Percentiles rank a stretch among this genome's conserved stretches.
Conservation (phyloP, 805 yeast genomes). For the Clavispora carvajalis region DNA sequence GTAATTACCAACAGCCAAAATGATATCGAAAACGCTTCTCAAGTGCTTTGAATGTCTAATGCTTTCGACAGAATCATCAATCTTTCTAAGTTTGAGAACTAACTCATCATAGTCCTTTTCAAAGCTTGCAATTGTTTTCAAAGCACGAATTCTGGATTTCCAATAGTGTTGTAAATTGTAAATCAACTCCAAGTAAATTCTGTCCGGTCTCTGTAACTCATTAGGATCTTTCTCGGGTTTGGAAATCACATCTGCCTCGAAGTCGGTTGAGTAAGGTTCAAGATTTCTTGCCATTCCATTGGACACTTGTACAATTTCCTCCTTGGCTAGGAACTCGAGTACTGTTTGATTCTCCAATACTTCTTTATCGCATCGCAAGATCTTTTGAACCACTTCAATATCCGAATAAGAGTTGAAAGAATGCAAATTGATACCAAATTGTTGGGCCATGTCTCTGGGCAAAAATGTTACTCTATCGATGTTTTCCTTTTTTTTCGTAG, state of each 20-base stretch:
- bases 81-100: conserved; percentile 54
- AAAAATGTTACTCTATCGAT: conserved; percentile 49
- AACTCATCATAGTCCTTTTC: conserved; percentile 77
- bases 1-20: conserved; percentile 69
- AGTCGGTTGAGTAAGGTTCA: conserved; percentile 76
- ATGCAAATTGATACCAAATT: conserved; percentile 90
- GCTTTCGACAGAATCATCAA: conserved; percentile 56
- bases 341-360: conserved; percentile 66
- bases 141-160: conserved; percentile 85
- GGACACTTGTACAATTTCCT: conserved; percentile 71
- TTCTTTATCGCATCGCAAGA: conserved; percentile 71
- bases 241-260: conserved; percentile 35
- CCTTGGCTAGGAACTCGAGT: conserved; percentile 76
- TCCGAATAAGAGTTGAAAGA: conserved; percentile 60
- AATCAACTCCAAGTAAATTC: conserved; percentile 74
- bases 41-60: conserved; percentile 50
- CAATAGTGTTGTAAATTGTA: conserved; percentile 85
- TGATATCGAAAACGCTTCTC: conserved; percentile 55
- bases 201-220: conserved; percentile 83
- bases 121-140: conserved; percentile 61
- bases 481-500: conserved; percentile 38
- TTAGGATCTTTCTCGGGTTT: conserved; percentile 59
- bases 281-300: conserved; percentile 64
- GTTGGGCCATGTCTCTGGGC: conserved; percentile 80
- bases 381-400: conserved; percentile 60